Evolutionary conservation across 495 filamentous ascomycete genomes (phyloP).

Genomic region (Aspergillus cavernicola): DNA sequence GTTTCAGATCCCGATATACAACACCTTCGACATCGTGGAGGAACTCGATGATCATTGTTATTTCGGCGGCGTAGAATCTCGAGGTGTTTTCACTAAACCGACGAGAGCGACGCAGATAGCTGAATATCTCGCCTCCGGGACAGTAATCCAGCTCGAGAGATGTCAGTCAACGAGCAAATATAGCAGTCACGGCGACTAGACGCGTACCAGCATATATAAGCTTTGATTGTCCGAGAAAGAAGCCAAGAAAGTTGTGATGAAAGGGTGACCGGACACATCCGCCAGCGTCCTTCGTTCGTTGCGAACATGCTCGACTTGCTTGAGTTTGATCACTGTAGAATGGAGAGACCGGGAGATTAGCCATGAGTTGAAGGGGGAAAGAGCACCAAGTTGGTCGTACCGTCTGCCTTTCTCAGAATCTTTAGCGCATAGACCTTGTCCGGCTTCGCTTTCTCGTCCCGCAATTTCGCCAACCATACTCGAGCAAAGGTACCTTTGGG

Average conservation of each 20-base stretch:
- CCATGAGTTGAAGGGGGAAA: constrained; percentile 8
- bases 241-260: constrained; percentile 87
- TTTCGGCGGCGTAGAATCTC: constrained; percentile 94
- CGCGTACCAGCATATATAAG: constrained; percentile 82
- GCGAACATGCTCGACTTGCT: constrained; percentile 96
- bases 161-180: constrained; percentile 19
- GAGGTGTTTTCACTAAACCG: constrained; percentile 83
- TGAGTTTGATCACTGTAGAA: constrained; percentile 77
- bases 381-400: constrained; percentile 30
- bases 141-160: constrained; percentile 71
- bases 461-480: constrained; percentile 79
- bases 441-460: constrained; percentile 50
- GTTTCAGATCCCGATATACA: constrained; percentile 93
- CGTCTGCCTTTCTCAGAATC: constrained; percentile 84
- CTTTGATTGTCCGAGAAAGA: constrained; percentile 88
- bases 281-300: constrained; percentile 87
- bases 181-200: neutral
- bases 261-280: constrained; percentile 86
- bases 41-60: constrained; percentile 86
- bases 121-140: constrained; percentile 94
- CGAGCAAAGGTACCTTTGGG: constrained; percentile 86
- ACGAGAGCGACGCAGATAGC: constrained; percentile 78
- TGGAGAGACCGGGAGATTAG: neutral
- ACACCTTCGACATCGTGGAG: constrained; percentile 81
- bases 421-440: constrained; percentile 88